Evolutionary conservation across 1,139 yeast genomes (phyloP).

Genomic region (Diutina sp.): DNA sequence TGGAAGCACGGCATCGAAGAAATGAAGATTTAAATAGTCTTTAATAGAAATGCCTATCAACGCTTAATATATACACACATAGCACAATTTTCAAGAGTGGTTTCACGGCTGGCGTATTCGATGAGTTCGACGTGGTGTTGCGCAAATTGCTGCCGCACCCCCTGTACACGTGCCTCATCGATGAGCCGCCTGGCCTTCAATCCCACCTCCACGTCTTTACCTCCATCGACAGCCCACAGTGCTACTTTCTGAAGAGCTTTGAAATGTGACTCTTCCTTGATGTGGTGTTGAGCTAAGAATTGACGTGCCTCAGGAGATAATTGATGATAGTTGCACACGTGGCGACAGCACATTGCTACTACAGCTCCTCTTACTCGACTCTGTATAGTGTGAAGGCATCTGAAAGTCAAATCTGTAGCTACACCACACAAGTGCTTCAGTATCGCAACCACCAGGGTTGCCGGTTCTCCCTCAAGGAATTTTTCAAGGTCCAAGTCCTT

Average conservation of each 20-base stretch:
- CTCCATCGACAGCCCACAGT: slow-evolving; percentile 83
- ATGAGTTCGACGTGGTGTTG: slow-evolving; percentile 35
- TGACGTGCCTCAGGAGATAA: slow-evolving; percentile 36
- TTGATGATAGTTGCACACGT: slow-evolving; percentile 51
- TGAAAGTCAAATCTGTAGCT: slow-evolving; percentile 77
- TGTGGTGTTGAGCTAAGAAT: slow-evolving; percentile 22
- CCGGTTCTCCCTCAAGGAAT: slow-evolving; percentile 18
- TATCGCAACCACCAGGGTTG: slow-evolving; percentile 36
- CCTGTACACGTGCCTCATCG: slow-evolving; percentile 40
- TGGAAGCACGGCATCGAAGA: slow-evolving; percentile 97
- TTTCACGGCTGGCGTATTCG: slow-evolving; percentile 41
- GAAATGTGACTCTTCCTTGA: slow-evolving; percentile 31
- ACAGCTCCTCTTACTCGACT: slow-evolving; percentile 32
- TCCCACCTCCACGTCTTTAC: slow-evolving; percentile 41
- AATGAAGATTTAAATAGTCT: slow-evolving; percentile 59
- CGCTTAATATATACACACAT: neutral
- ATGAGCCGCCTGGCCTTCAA: slow-evolving; percentile 54
- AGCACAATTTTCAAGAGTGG: slow-evolving; percentile 49
- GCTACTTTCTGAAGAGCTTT: slow-evolving; percentile 46
- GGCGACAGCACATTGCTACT: slow-evolving; percentile 93
- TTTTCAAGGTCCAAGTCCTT: slow-evolving; percentile 52
- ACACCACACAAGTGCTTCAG: slow-evolving; percentile 91
- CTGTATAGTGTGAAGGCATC: slow-evolving; percentile 29
- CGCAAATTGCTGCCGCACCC: slow-evolving; percentile 23
- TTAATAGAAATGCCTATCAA: neutral